Base-by-base conservation (phyloP, 2,329 filamentous ascomycete genomes). In the Pseudocercospora musae region DNA sequence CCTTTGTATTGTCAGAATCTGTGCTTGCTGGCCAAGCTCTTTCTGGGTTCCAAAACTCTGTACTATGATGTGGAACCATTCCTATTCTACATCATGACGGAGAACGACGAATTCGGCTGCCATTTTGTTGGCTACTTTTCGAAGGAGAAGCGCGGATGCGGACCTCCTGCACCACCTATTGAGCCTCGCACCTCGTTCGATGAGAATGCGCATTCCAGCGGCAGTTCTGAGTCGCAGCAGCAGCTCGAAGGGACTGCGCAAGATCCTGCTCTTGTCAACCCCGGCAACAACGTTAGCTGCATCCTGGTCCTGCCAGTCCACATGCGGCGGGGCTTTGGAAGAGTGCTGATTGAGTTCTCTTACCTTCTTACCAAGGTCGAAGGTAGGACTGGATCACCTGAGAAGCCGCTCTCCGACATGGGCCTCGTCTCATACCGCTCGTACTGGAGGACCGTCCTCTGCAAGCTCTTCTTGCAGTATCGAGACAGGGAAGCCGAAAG, bases 81-180 rank as follows among this genome's bases (percentile, higher is more conserved):
- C 75, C 78, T 98, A 6, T 98, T 98, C 79, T 98, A 98, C 75
- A 93, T 97, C 70, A 91, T 98, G 79, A 96, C 92, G 68, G 95
- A 96, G 71, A 94, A 93, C 70, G 91, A 97, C 72, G 89, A 95
- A 60, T 85, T 89, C 18, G 94, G 94, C 18, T 97, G 95, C 73
- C 95, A 97, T 74, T 95, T 99, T 69, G 94, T 98, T 25, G 95
- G 95, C n/a, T 99, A 99, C 74, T 99, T 99, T 72, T 98, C 95
- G 56, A 99, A 99, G 76, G 95, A 99, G 78, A 99, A 99, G 78
- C 85, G 96, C 48, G 73, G 73, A 10, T 71, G 70, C 48, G 70
- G 70, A 2, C 69, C 71, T 58, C 62, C 67, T 37, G 89, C 92
- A 1, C 94, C 91, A 76, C 96, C 92, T 64, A 89, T 93, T 70